These are phyloP conservation scores for Linnemannia schmuckeri DNA, from an alignment of 192 early-diverging fungal genomes.

Conservation along the genomic window DNA sequence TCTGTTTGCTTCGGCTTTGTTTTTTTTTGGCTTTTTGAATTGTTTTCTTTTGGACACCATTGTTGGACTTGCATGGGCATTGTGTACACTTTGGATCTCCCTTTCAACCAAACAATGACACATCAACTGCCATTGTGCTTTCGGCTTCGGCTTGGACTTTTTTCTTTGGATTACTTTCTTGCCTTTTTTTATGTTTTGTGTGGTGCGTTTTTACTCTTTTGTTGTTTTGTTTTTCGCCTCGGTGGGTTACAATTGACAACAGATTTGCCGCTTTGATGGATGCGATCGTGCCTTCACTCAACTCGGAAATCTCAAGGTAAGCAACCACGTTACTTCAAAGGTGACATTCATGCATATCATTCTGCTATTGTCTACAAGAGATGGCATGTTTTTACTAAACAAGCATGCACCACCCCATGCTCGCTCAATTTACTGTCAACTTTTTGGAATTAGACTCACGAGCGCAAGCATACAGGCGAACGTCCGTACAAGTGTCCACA, in stretches of 20 bases:
- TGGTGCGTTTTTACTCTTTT: background rate
- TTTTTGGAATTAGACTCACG: slow-evolving; percentile 36
- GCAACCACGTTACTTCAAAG: background rate
- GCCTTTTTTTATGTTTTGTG: background rate
- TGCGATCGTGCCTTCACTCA: slow-evolving; percentile 83
- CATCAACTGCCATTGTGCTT: background rate
- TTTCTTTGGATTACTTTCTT: background rate
- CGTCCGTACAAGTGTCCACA: slow-evolving; percentile 72
- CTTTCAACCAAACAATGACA: background rate
- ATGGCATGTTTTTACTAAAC: background rate
- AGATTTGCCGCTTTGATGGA: slow-evolving; percentile 71
- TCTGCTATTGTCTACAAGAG: background rate
- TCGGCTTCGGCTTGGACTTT: background rate
- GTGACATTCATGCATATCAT: background rate
- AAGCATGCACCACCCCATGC: background rate
- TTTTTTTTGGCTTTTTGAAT: background rate
- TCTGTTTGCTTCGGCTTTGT: background rate
- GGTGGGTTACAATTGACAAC: slow-evolving; percentile 36
- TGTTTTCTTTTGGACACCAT: background rate
- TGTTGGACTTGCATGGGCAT: background rate
- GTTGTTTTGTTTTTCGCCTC: slow-evolving; percentile 4
- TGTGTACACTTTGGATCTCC: background rate
- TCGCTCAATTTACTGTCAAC: background rate
- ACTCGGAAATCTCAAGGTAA: slow-evolving; percentile 73
- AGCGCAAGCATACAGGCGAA: slow-evolving; percentile 74